Base-by-base conservation (phyloP, 805 yeast genomes). In the Metschnikowia similis region DNA sequence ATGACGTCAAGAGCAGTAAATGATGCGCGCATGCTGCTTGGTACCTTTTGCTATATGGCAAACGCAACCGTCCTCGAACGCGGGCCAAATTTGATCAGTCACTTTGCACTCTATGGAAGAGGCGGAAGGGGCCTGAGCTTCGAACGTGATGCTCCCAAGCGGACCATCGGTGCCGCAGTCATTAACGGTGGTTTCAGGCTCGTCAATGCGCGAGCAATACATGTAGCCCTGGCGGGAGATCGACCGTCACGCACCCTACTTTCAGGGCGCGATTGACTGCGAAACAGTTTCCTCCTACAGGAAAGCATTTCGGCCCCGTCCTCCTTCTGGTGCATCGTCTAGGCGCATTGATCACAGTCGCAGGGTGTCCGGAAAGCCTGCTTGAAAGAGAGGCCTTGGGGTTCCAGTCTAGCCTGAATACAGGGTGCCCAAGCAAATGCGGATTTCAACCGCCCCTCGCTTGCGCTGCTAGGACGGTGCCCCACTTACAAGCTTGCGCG, bases 181-280 rank as follows among this genome's bases (percentile, higher is more conserved):
- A 21, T 26, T 6, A 21, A 10, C 26, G 16, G 34, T 31, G n/a
- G 11, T 29, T 27, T 13, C 27, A 9, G 17, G 16, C 6, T 17
- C 35, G 30, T 9, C 13, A 7, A 8, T 32, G 29, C 27, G 37
- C 14, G 36, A 41, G 45, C 45, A 32, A 41, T 21, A 4, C 37
- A 31, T 21, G 31, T n/a, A 30, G 13, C 14, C 34, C 21, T 28
- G 3, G 32, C 31, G 13, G 31, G 37, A 21, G 45, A 32, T 41
- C 21, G 45, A 31, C 45, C 45, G 45, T 41, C 45, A 41, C 45
- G 45, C 45, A 31, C 28, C 35, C 13, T 26, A 29, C 29, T 21
- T 9, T n/a, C 34, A 27, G 7, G 45, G 45, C 45, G 37, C 45
- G 45, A 32, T 21, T 27, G 45, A 41, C 45, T 41, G 45, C 45